Conservation (phyloP, 78 protist genomes). For the Guillardia theta region DNA sequence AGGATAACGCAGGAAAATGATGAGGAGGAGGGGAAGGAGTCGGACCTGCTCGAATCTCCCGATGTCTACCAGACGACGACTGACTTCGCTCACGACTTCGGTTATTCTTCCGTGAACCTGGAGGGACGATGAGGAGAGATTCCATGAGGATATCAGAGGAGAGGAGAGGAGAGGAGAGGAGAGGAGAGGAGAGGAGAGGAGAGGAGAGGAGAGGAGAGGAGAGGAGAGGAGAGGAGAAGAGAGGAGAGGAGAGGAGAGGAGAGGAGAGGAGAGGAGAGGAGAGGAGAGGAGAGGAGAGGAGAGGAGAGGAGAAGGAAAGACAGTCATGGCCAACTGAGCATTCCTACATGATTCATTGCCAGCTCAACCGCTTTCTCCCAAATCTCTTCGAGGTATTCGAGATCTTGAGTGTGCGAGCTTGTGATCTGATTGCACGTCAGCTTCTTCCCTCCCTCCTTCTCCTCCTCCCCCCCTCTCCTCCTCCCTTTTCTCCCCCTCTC, state of each 20-base stretch:
- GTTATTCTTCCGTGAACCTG: background rate
- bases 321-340: background rate
- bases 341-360: slow-evolving; percentile 57
- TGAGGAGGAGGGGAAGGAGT: no score
- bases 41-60: slow-evolving; percentile 43
- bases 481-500: slow-evolving; percentile 27
- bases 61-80: slow-evolving; percentile 27
- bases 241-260: background rate
- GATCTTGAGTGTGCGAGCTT: background rate
- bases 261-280: background rate
- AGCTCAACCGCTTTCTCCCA: slow-evolving; percentile 67
- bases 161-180: background rate
- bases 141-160: no score
- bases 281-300: background rate
- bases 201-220: background rate
- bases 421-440: background rate
- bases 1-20: no score
- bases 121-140: no score
- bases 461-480: background rate
- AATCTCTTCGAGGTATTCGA: slow-evolving; percentile 48
- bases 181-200: background rate
- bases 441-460: background rate
- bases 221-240: background rate
- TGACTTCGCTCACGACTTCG: background rate
- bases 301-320: background rate